phyloP scores from a whole-genome alignment of 371 early-diverging fungal species.

The Saksenaea vasiformis region DNA sequence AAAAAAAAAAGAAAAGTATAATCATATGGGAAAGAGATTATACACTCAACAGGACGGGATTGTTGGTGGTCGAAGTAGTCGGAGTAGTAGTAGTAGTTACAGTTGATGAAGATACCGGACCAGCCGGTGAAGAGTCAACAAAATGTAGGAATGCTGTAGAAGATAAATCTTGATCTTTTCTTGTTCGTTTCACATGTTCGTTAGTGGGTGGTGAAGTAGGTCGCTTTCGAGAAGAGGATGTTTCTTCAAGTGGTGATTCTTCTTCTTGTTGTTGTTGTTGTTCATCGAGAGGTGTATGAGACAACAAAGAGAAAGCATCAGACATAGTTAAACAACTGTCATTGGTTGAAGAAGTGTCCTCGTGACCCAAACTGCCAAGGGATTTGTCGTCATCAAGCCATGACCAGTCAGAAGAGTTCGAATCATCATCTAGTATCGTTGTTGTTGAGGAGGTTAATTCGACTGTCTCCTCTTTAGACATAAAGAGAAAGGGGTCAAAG shows the following conservation, averaged over 20 bases:
- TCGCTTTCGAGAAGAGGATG: slow-evolving; percentile 1
- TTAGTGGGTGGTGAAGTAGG: not conserved
- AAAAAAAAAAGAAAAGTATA: not conserved
- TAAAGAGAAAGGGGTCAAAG: not conserved
- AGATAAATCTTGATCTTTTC: slow-evolving; percentile 7
- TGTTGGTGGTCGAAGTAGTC: slow-evolving; percentile 4
- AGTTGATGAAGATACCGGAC: slow-evolving; percentile 5
- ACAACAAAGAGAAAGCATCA: slow-evolving; percentile 5
- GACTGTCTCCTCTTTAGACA: slow-evolving; percentile 4
- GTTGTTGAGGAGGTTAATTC: slow-evolving; percentile 5
- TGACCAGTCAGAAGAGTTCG: slow-evolving; percentile 9
- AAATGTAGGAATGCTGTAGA: slow-evolving; percentile 4
- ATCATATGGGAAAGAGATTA: slow-evolving; percentile 1
- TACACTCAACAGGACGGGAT: slow-evolving; percentile 6
- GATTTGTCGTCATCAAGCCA: slow-evolving; percentile 13
- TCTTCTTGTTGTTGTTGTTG: too few relatives aligned
- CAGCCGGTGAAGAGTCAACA: slow-evolving; percentile 2
- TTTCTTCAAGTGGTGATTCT: too few relatives aligned
- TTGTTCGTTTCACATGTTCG: not conserved
- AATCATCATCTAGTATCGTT: slow-evolving; percentile 6
- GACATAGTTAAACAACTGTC: not conserved
- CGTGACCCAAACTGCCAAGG: slow-evolving; percentile 6
- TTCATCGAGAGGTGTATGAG: slow-evolving; percentile 8
- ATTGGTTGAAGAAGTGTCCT: slow-evolving; percentile 4
- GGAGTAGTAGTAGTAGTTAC: slow-evolving; percentile 3